Percentiles rank a stretch among this genome's conserved stretches.
phyloP scores from a whole-genome alignment of 2,329 filamentous ascomycete species.

The Pseudodiploospora longispora region DNA sequence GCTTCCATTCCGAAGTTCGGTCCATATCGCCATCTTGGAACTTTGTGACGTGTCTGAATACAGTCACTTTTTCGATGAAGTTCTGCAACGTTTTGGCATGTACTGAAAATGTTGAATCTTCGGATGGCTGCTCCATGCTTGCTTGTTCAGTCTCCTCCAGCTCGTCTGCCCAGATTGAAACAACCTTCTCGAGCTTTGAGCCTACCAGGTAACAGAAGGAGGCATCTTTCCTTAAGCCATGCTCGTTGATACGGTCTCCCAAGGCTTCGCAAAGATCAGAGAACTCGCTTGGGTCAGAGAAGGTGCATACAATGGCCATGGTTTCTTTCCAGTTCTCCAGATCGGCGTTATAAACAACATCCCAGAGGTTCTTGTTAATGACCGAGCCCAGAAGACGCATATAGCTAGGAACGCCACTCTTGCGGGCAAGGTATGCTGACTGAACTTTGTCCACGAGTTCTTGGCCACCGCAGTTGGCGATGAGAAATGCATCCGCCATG shows the following conservation, averaged over 20 bases:
- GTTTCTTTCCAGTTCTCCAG: slow-evolving; percentile 92
- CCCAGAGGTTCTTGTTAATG: slow-evolving; percentile 95
- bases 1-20: slow-evolving; percentile 76
- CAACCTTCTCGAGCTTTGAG: slow-evolving; percentile 95
- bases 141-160: slow-evolving; percentile 76
- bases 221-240: slow-evolving; percentile 74
- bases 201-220: slow-evolving; percentile 95
- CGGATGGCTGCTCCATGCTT: slow-evolving; percentile 58
- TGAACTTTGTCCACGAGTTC: slow-evolving; percentile 92
- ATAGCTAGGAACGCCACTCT: slow-evolving; percentile 80
- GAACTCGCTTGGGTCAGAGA: slow-evolving; percentile 84
- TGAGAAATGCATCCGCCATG: slow-evolving; percentile 93
- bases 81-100: slow-evolving; percentile 83
- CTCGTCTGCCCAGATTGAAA: slow-evolving; percentile 87
- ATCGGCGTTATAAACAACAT: slow-evolving; percentile 93
- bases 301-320: slow-evolving; percentile 93
- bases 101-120: slow-evolving; percentile 81
- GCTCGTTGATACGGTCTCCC: slow-evolving; percentile 80
- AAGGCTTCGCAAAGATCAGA: slow-evolving; percentile 90
- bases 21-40: slow-evolving; percentile 73
- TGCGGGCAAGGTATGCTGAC: slow-evolving; percentile 78
- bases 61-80: slow-evolving; percentile 96
- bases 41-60: slow-evolving; percentile 90
- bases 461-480: slow-evolving; percentile 92
- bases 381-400: slow-evolving; percentile 83